Evolutionary conservation across 495 filamentous ascomycete species (phyloP).

Genomic region (Talaromyces thailandensis): DNA sequence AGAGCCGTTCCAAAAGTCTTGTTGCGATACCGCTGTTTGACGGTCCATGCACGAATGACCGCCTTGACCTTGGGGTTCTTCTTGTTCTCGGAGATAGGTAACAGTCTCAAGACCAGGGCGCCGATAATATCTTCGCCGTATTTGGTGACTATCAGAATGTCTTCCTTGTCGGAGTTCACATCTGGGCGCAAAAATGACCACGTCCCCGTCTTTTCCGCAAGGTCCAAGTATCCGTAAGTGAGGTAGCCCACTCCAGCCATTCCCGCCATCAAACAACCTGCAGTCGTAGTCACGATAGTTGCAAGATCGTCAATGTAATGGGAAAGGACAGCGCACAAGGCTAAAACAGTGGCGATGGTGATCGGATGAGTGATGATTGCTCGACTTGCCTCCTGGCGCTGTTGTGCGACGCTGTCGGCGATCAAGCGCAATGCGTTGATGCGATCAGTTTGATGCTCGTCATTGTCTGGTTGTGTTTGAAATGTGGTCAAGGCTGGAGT

Average conservation of each 20-base stretch:
- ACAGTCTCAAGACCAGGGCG: constrained; percentile 37
- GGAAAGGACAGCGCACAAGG: not conserved
- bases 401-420: constrained; percentile 54
- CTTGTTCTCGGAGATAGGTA: constrained; percentile 9
- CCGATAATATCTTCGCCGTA: constrained; percentile 53
- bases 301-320: constrained; percentile 24
- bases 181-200: constrained; percentile 30
- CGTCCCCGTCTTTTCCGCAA: constrained; percentile 44
- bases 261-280: constrained; percentile 36
- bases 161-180: constrained; percentile 12
- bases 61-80: constrained; percentile 5
- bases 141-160: constrained; percentile 42
- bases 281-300: constrained; percentile 17
- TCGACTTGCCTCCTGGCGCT: constrained; percentile 44
- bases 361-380: constrained; percentile 45
- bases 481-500: not conserved
- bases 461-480: constrained; percentile 2
- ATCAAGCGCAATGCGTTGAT: constrained; percentile 41
- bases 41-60: constrained; percentile 72
- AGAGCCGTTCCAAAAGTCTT: constrained; percentile 60
- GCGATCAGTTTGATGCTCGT: constrained; percentile 18
- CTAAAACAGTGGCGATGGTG: constrained; percentile 26
- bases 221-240: constrained; percentile 35
- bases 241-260: constrained; percentile 30
- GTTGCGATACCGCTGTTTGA: constrained; percentile 54